These are phyloP conservation scores for Tricholoma saponaceum DNA, from an alignment of 768 basidiomycete genomes.

Conservation along the genomic window DNA sequence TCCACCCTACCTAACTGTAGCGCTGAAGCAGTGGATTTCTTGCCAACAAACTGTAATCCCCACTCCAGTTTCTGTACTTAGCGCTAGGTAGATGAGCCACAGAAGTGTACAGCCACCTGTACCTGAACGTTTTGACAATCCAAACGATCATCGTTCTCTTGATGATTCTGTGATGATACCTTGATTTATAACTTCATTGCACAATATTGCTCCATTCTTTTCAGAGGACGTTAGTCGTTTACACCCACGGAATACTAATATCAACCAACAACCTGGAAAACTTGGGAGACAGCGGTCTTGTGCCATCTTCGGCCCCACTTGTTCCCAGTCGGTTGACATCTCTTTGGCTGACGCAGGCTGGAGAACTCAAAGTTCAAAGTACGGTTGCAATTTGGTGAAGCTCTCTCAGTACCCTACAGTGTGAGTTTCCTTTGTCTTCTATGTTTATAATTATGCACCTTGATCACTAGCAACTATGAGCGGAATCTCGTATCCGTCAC, in stretches of 20 bases:
- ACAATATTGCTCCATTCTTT: not conserved
- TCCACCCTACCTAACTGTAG: too few species aligned
- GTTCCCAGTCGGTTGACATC: not conserved
- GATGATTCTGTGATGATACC: not conserved
- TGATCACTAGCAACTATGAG: constrained; percentile 17
- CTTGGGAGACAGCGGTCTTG: not conserved
- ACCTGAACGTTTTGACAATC: not conserved
- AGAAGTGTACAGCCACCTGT: not conserved
- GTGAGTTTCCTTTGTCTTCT: not conserved
- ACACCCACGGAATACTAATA: not conserved
- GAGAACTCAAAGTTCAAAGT: not conserved
- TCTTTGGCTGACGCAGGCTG: not conserved
- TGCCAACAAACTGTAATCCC: too few species aligned
- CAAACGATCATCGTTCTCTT: too few species aligned
- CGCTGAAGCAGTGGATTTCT: not conserved
- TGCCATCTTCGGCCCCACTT: not conserved
- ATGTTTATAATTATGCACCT: not conserved
- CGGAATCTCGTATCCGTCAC: constrained; percentile 24
- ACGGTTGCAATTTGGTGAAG: not conserved
- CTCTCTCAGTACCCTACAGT: not conserved
- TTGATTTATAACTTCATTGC: not conserved
- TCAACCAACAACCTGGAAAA: not conserved
- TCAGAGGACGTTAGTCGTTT: not conserved
- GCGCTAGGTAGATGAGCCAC: too few species aligned
- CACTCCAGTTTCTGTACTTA: too few species aligned